Evolutionary conservation across 805 yeast species (phyloP).

Genomic region (Maudiozyma saulgeensis): DNA sequence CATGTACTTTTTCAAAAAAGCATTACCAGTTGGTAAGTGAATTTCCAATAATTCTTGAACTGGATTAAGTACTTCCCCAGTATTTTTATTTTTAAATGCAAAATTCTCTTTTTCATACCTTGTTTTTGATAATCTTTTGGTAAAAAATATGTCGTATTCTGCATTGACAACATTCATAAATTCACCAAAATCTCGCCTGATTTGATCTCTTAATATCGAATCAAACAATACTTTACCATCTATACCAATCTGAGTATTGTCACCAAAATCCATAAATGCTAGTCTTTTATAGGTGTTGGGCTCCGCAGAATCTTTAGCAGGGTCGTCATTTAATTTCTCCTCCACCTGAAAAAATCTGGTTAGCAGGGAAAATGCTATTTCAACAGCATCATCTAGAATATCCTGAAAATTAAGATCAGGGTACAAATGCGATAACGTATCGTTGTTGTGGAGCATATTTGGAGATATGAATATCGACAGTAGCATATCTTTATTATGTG

Average conservation of each 20-base stretch:
- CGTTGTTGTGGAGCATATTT: neutral
- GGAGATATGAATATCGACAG: slow-evolving; percentile 9
- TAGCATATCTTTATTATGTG: slow-evolving; percentile 2
- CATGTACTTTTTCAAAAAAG: slow-evolving; percentile 11
- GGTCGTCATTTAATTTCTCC: neutral
- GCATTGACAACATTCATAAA: slow-evolving; percentile 7
- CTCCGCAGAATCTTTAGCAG: neutral
- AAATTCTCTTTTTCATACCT: neutral
- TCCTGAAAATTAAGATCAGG: slow-evolving; percentile 2
- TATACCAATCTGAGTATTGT: neutral
- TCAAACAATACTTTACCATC: slow-evolving; percentile 1
- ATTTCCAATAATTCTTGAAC: slow-evolving; percentile 9
- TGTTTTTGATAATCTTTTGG: slow-evolving; percentile 3
- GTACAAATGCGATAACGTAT: slow-evolving; percentile 2
- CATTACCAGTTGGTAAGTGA: slow-evolving; percentile 12
- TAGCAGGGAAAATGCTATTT: slow-evolving; percentile 1
- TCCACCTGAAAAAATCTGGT: slow-evolving; percentile 1
- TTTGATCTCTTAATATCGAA: slow-evolving; percentile 1
- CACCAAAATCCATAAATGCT: neutral
- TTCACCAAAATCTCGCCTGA: slow-evolving; percentile 10
- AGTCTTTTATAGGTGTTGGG: neutral
- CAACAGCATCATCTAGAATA: slow-evolving; percentile 2
- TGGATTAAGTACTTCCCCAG: slow-evolving; percentile 1
- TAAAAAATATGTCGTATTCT: slow-evolving; percentile 6
- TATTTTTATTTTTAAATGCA: neutral